Percentiles rank a stretch among this genome's conserved stretches.
These are phyloP conservation scores for Achaetomiella virescens DNA, from an alignment of 495 filamentous ascomycete species.

Conservation along the genomic window DNA sequence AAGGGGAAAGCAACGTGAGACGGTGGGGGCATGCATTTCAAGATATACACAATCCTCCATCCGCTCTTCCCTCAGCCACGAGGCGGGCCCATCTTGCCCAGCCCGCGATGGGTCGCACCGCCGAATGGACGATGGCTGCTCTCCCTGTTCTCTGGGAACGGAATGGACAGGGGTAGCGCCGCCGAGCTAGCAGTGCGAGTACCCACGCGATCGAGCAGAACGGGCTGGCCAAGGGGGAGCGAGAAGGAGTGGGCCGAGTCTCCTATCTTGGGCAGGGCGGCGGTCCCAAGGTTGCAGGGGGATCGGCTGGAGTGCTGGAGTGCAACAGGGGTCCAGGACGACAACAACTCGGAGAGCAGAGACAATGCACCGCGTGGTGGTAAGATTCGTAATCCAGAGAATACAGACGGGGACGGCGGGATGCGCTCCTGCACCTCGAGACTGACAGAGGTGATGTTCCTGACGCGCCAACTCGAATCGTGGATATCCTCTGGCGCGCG, in stretches of 20 bases:
- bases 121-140: background rate
- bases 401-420: background rate
- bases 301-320: background rate
- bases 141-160: constrained; percentile 2
- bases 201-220: constrained; percentile 6
- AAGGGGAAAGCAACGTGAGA: background rate
- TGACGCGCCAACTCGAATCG: background rate
- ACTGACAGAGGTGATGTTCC: no score
- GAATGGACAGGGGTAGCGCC: constrained; percentile 4
- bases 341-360: background rate
- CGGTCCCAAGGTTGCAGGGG: constrained; percentile 8
- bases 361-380: background rate
- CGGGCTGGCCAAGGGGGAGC: constrained; percentile 8
- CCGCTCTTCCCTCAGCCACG: background rate
- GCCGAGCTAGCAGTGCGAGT: background rate
- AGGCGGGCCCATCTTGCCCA: constrained; percentile 1
- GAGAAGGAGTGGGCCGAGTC: constrained; percentile 5
- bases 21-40: constrained; percentile 2
- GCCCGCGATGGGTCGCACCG: constrained; percentile 6
- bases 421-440: background rate
- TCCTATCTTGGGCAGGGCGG: constrained; percentile 1
- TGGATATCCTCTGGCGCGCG: background rate
- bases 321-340: constrained; percentile 3
- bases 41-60: no score
- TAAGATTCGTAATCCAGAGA: background rate